Evolutionary conservation across 1,139 yeast genomes (phyloP), one percentile per base, ranked within the genome.

Genomic region (Suhomyces kunorum): DNA sequence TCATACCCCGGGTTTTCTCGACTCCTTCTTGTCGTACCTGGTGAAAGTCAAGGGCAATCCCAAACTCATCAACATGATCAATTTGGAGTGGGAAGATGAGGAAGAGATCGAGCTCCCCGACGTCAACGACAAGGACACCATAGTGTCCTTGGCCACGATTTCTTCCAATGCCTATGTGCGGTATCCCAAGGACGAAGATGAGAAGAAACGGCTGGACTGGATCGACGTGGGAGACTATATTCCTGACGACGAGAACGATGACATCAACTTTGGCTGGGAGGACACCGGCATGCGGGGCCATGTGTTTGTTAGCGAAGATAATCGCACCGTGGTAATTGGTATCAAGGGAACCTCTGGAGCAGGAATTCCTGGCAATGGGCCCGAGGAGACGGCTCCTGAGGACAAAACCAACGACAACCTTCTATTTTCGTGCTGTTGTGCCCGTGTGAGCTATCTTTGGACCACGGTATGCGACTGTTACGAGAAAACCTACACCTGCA

Each of bases 391-490:
- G 0, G 83, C 86, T 0, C 78, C 74, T 1, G 80, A 78, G 46
- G 99, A 92, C 59, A 88, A 88, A 61, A 64, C 75, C 26, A 92
- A 92, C 59, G 98, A 94, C 59, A 92, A 92, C 58, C 60, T 92
- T 41, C 64, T 92, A 32, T 92, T 92, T 59, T 87, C 95, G 13
- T 92, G 99, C 61, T 92, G 99, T 61, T 92, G 99, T 66, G 98
- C 97, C 1, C 74, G 98, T 28, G 83, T 92, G 6, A 80, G 94
- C 41, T 90, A 89, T 53, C 66, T 88, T 63, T 94, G 98, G 98
- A 81, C 83, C 7, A 87, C 98, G 0, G 98, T 90, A 1, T 92
- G 99, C 63, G 97, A 89, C 61, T 92, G 99, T 59, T 90, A 84
- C 58, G 80, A 82, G 47, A 81, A 79, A 43, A 79, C 96, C 0